These are phyloP conservation scores for Geranium brycei DNA, from an alignment of 345 rosid species.

Conservation along the genomic window DNA sequence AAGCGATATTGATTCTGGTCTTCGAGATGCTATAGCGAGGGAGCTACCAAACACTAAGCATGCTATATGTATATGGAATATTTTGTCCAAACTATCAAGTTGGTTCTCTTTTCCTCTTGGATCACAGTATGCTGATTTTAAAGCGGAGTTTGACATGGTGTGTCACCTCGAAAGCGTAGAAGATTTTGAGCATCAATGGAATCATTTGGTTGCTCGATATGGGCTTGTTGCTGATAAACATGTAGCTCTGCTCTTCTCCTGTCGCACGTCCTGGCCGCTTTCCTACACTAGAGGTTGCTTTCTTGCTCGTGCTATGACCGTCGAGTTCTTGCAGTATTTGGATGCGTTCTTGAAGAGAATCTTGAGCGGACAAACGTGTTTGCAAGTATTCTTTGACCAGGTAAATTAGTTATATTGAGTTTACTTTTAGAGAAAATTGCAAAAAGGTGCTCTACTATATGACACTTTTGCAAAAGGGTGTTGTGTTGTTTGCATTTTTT, in stretches of 20 bases:
- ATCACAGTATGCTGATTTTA: slow-evolving; percentile 58
- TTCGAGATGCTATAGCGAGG: slow-evolving; percentile 65
- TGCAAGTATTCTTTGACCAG: slow-evolving; percentile 74
- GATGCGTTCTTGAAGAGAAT: slow-evolving; percentile 50
- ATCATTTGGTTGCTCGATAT: slow-evolving; percentile 51
- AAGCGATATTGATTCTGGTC: slow-evolving; percentile 69
- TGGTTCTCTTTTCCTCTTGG: slow-evolving; percentile 75
- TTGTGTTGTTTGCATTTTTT: not conserved
- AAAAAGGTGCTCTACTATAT: no score
- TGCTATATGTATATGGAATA: slow-evolving; percentile 50
- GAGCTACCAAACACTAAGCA: slow-evolving; percentile 74
- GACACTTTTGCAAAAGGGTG: no score
- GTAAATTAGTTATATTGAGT: slow-evolving; percentile 20
- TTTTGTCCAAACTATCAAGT: slow-evolving; percentile 66
- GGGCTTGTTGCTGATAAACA: slow-evolving; percentile 76
- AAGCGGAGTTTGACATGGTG: slow-evolving; percentile 51
- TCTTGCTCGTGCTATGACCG: slow-evolving; percentile 58
- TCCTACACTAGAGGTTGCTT: slow-evolving; percentile 50
- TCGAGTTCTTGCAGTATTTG: slow-evolving; percentile 48
- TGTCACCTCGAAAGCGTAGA: slow-evolving; percentile 44
- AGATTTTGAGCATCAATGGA: slow-evolving; percentile 79
- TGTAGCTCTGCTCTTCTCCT: slow-evolving; percentile 53
- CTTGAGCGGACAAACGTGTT: slow-evolving; percentile 43
- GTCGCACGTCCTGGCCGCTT: slow-evolving; percentile 54
- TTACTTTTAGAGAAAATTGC: not conserved